Base-by-base conservation (phyloP, 202 grass and related monocot species). In the Carex arenaria region DNA sequence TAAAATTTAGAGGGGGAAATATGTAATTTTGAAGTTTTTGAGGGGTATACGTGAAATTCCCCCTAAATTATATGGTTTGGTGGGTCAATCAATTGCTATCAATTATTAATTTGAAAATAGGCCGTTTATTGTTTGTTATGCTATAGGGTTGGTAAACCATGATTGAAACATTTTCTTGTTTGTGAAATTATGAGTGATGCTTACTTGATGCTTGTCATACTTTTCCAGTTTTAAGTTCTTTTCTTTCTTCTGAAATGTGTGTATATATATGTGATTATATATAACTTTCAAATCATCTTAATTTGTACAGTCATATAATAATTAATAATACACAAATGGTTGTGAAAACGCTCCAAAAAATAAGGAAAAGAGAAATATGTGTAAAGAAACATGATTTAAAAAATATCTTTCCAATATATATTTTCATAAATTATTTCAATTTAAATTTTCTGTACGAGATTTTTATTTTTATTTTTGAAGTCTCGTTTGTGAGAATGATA, bases 141-240 rank as follows among this genome's bases (percentile, higher is more conserved):
- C 43, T n/a, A 4, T 82, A 66, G 23, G 80, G 80, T 82, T 82
- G 80, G 63, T 82, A 64, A 82, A 68, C 42, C 64, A 82, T 82
- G 80, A 82, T 82, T 66, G 80, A 52, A 82, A 82, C 63, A 51
- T 82, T 82, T 65, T 53, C 20, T 56, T 82, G 63, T 51, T 82
- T 18, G 68, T 82, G 45, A 32, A 67, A 82, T 67, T 56, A 38
- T 55, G 38, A 55, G 4, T 82, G 40, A 68, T 54, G 78, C 40
- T 40, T 79, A 10, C 36, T 8, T 23, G 10, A 2, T 15, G 73
- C 28, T 36, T 75, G 20, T 7, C 49, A 32, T 55, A 30, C 47
- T 55, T 75, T 72, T 72, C 45, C 34, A 26, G n/a, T 26, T 26
- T 62, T 49, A 23, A 9, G 19, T 62, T 26, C 2, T 26, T 62